Conservation (phyloP, 2,329 filamentous ascomycete genomes). For the Aspergillus floridensis region DNA sequence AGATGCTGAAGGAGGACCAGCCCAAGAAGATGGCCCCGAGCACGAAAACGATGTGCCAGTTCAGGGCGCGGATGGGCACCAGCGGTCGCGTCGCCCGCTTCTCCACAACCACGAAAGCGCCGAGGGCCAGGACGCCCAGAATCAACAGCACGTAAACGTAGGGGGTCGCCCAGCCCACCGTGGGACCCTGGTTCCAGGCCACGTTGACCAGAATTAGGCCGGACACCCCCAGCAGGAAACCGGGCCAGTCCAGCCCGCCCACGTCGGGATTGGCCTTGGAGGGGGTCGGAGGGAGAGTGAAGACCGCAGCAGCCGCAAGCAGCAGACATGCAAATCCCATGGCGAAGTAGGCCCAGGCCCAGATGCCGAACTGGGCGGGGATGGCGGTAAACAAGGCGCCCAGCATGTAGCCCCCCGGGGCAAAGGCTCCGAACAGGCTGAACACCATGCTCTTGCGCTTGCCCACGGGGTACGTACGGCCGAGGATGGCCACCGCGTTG, state of each 20-base stretch:
- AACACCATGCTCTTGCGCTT: conserved; percentile 60
- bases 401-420: conserved; percentile 44
- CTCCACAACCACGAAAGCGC: conserved; percentile 55
- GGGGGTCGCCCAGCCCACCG: conserved; percentile 56
- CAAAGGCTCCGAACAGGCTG: conserved; percentile 48
- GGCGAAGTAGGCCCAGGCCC: conserved; percentile 53
- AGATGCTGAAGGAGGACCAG: conserved; percentile 42
- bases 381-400: conserved; percentile 42
- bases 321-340: conserved; percentile 35
- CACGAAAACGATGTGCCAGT: conserved; percentile 29
- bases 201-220: conserved; percentile 64
- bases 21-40: conserved; percentile 39
- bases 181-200: conserved; percentile 63
- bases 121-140: conserved; percentile 54
- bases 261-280: no score
- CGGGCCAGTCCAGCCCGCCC: conserved; percentile 35
- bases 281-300: no score
- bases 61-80: conserved; percentile 31
- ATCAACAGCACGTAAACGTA: conserved; percentile 58
- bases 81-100: neutral
- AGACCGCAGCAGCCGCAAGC: no score
- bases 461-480: conserved; percentile 56
- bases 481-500: conserved; percentile 63
- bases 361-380: conserved; percentile 42
- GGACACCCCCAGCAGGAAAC: conserved; percentile 49